Percentiles rank a stretch among this genome's conserved stretches.
These are phyloP conservation scores for Leonotis leonurus DNA, from an alignment of 257 asterid genomes.

Conservation along the genomic window DNA sequence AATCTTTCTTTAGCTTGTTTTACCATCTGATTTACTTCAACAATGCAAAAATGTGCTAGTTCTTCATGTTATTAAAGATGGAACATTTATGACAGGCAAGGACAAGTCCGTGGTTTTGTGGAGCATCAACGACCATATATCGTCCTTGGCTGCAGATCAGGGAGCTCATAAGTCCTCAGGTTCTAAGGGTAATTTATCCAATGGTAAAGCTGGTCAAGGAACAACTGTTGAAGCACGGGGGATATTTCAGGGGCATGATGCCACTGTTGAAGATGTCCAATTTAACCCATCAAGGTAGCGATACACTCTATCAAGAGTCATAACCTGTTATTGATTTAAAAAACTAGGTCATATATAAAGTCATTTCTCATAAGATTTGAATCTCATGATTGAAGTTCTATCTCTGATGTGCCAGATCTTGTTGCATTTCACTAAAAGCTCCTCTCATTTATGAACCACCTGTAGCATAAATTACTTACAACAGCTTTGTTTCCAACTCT, in stretches of 20 bases:
- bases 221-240: conserved; percentile 72
- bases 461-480: not conserved
- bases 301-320: not conserved
- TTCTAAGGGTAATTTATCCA: conserved; percentile 41
- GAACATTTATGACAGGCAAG: conserved; percentile 54
- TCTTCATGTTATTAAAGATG: conserved; percentile 1
- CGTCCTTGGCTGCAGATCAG: conserved; percentile 67
- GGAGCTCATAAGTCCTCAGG: conserved; percentile 62
- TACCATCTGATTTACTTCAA: not conserved
- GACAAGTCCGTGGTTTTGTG: conserved; percentile 84
- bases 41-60: not conserved
- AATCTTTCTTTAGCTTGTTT: not conserved
- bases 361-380: not conserved
- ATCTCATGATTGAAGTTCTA: conserved; percentile 5
- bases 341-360: not conserved
- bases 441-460: conserved; percentile 4
- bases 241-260: conserved; percentile 63
- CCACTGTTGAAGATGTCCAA: conserved; percentile 94
- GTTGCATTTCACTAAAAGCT: not conserved
- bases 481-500: conserved; percentile 23
- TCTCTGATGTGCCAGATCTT: conserved; percentile 10
- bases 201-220: conserved; percentile 40
- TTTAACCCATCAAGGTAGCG: conserved; percentile 85
- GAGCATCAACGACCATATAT: conserved; percentile 87
- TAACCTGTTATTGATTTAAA: not conserved